Percentiles rank a stretch among this genome's conserved stretches.
Conservation (phyloP, 1,139 yeast genomes). For the Yamadazyma conglobata region DNA sequence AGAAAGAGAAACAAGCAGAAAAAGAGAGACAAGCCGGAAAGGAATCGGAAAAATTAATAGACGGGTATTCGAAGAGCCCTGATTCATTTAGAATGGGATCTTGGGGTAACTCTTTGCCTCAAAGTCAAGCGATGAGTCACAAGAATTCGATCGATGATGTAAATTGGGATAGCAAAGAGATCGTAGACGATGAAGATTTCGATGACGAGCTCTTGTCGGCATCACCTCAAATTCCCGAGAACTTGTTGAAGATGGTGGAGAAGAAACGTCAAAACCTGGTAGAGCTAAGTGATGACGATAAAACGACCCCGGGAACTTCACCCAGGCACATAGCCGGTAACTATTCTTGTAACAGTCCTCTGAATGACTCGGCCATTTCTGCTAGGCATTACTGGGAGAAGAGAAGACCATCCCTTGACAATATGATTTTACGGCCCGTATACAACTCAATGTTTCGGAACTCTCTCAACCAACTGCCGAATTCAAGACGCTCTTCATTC, state of each 20-base stretch:
- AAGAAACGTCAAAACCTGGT: slow-evolving; percentile 27
- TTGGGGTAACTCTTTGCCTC: slow-evolving; percentile 8
- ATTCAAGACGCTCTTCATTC: slow-evolving; percentile 19
- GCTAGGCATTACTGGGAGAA: slow-evolving; percentile 25
- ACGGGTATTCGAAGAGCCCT: slow-evolving; percentile 11
- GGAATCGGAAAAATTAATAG: slow-evolving; percentile 5
- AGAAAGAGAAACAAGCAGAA: slow-evolving; percentile 4
- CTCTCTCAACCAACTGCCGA: slow-evolving; percentile 17
- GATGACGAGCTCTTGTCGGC: slow-evolving; percentile 55
- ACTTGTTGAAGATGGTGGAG: slow-evolving; percentile 57
- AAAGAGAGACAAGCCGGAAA: slow-evolving; percentile 6
- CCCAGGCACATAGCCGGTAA: slow-evolving; percentile 18
- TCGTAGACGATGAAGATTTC: slow-evolving; percentile 41
- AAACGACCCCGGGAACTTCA: slow-evolving; percentile 33
- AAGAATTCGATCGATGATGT: slow-evolving; percentile 18
- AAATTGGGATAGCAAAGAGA: slow-evolving; percentile 17
- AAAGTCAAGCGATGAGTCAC: slow-evolving; percentile 5
- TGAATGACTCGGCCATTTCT: slow-evolving; percentile 18
- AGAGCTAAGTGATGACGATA: slow-evolving; percentile 19
- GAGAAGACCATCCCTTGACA: slow-evolving; percentile 35
- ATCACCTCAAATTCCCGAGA: slow-evolving; percentile 67
- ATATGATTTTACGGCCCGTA: slow-evolving; percentile 21
- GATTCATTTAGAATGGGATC: slow-evolving; percentile 14
- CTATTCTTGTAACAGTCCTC: slow-evolving; percentile 9
- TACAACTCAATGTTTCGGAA: slow-evolving; percentile 27